These are phyloP conservation scores for Tylopilus subfusipes DNA, from an alignment of 768 basidiomycete genomes.

Conservation along the genomic window DNA sequence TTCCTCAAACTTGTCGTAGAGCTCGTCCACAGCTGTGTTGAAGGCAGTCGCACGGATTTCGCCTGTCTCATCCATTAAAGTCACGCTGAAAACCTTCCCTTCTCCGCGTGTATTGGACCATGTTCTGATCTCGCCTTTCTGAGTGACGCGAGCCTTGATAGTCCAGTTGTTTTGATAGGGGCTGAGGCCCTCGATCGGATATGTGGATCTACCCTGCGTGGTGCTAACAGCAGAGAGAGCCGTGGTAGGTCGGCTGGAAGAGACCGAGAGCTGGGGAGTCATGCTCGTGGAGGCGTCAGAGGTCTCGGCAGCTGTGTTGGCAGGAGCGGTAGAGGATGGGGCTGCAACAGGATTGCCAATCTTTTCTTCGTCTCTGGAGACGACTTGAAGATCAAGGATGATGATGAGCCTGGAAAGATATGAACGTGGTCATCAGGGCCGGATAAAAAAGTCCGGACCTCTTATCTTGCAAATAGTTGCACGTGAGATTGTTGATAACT, in stretches of 20 bases:
- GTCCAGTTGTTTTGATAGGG: conserved; percentile 99
- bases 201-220: conserved; percentile 36
- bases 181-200: conserved; percentile 91
- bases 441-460: conserved; percentile 41
- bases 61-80: conserved; percentile 91
- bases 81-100: conserved; percentile 91
- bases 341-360: conserved; percentile 61
- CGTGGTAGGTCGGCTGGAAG: conserved; percentile 15
- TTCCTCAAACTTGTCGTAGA: conserved; percentile 84
- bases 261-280: conserved; percentile 25
- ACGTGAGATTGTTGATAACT: conserved; percentile 69
- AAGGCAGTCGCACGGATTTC: conserved; percentile 91
- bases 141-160: conserved; percentile 89
- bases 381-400: conserved; percentile 60
- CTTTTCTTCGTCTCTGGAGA: conserved; percentile 58
- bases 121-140: conserved; percentile 84
- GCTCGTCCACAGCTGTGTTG: conserved; percentile 77
- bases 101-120: conserved; percentile 90
- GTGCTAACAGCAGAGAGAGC: conserved; percentile 12
- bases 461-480: conserved; percentile 80
- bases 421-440: not conserved
- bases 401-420: conserved; percentile 65
- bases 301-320: conserved; percentile 18
- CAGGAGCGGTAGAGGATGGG: conserved; percentile 29
- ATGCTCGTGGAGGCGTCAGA: conserved; percentile 30